Base-by-base conservation (phyloP, 2,329 filamentous ascomycete species). In the Epichloe sibirici region DNA sequence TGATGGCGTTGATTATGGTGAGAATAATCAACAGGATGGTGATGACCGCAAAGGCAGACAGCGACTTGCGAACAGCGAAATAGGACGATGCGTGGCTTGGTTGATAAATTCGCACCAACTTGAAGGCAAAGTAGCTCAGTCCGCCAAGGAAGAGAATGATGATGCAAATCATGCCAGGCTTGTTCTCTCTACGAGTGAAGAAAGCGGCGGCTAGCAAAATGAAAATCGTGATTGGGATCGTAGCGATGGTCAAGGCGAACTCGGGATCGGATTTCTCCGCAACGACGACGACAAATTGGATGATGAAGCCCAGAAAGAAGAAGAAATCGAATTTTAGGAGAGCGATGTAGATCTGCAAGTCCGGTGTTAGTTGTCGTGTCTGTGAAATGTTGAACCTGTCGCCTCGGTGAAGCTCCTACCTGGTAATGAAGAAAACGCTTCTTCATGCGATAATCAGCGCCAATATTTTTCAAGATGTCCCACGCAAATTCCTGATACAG, bases 391-490 rank as follows among this genome's bases (percentile, higher is more conserved):
- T 13, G 13, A 13, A n/a, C 23, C 15, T 15, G 25, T 48, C 6
- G 35, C 11, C n/a, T 9, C 25, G 17, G 28, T 63, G 74, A 15
- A 12, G 8, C 23, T 21, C 50, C 50, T 74, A 95, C 90, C 83
- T 98, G 93, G 67, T 95, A 98, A 56, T 91, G 88, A 55, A 98
- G 78, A 73, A 95, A 98, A 58, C 93, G 84, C 71, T 90, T 85
- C 78, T 96, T 97, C 85, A 98, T 89, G 62, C 90, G 83, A 65
- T 96, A 81, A 73, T 98, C 93, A 49, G 93, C 93, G 65, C 90
- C 95, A 66, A 98, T 98, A 69, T 95, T 90, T 76, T 98, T 98
- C 71, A 98, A 90, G 64, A 98, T 98, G 53, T 93, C 93, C 93
- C 93, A 98, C 11, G 93, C 91, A 69, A 98, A 98, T 68, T 96